Conservation (phyloP, 2,329 filamentous ascomycete species). For the Chalara sp. region DNA sequence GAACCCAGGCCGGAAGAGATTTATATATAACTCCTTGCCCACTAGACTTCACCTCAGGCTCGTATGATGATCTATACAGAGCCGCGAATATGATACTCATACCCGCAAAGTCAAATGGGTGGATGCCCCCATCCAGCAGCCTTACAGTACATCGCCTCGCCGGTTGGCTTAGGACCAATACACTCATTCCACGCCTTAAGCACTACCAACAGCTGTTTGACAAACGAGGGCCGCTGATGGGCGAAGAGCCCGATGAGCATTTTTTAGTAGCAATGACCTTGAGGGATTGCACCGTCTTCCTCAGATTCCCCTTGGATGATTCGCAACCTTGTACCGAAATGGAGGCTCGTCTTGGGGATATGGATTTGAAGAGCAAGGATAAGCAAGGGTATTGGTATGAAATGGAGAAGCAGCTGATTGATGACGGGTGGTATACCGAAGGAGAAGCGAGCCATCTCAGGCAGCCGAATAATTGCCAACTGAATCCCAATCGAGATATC, state of each 20-base stretch:
- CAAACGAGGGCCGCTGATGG: constrained; percentile 19
- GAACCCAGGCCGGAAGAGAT: constrained; percentile 8
- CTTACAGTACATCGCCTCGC: constrained; percentile 17
- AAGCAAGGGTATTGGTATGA: constrained; percentile 65
- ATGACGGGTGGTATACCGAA: constrained; percentile 60
- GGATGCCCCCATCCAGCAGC: neutral
- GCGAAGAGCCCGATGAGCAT: constrained; percentile 33
- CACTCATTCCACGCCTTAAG: constrained; percentile 33
- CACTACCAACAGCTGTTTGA: constrained; percentile 30
- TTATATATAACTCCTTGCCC: constrained; percentile 48
- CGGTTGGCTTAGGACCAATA: constrained; percentile 28
- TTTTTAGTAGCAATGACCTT: constrained; percentile 73
- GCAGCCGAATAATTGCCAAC: constrained; percentile 7
- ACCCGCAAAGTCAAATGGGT: too few relatives aligned
- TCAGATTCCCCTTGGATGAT: constrained; percentile 42
- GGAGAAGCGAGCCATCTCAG: constrained; percentile 22
- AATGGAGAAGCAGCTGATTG: constrained; percentile 55
- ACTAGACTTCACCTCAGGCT: constrained; percentile 51
- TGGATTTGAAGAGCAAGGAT: constrained; percentile 66
- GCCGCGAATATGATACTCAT: constrained; percentile 29
- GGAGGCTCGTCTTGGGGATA: constrained; percentile 61
- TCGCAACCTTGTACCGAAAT: constrained; percentile 26
- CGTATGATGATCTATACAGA: constrained; percentile 36
- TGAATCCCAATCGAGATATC: neutral
- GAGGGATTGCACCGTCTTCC: constrained; percentile 70